These are phyloP conservation scores for Geranium rotundifolium DNA, from an alignment of 345 rosid species.

Conservation along the genomic window DNA sequence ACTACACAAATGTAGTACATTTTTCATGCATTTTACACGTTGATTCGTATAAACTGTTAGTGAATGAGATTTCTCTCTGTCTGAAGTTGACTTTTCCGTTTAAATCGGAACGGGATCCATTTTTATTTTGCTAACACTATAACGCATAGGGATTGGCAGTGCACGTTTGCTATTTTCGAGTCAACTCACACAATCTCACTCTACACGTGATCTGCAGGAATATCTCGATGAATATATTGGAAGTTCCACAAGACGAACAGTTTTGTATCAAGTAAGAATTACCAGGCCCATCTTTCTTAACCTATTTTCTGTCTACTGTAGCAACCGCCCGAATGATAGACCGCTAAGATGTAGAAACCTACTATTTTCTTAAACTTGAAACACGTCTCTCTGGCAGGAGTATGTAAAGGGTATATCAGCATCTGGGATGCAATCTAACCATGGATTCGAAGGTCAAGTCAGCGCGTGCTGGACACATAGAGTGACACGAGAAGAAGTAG, in stretches of 20 bases:
- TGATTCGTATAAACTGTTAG: no score
- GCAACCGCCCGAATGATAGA: not conserved
- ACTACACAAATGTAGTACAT: slow-evolving; percentile 54
- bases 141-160: no score
- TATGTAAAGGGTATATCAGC: slow-evolving; percentile 91
- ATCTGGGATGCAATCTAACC: slow-evolving; percentile 76
- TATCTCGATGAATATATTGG: slow-evolving; percentile 73
- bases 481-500: slow-evolving; percentile 50
- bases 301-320: not conserved
- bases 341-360: no score
- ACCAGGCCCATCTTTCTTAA: not conserved
- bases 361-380: not conserved
- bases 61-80: no score
- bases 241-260: slow-evolving; percentile 43
- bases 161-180: no score
- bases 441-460: slow-evolving; percentile 86
- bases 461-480: slow-evolving; percentile 95
- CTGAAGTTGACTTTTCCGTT: no score
- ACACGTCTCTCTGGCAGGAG: slow-evolving; percentile 34
- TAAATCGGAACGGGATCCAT: no score
- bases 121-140: no score
- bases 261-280: slow-evolving; percentile 60
- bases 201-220: slow-evolving; percentile 31
- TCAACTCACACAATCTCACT: no score
- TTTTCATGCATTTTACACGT: no score